These are phyloP conservation scores for Sherardia arvensis DNA, from an alignment of 257 asterid species.

Conservation along the genomic window DNA sequence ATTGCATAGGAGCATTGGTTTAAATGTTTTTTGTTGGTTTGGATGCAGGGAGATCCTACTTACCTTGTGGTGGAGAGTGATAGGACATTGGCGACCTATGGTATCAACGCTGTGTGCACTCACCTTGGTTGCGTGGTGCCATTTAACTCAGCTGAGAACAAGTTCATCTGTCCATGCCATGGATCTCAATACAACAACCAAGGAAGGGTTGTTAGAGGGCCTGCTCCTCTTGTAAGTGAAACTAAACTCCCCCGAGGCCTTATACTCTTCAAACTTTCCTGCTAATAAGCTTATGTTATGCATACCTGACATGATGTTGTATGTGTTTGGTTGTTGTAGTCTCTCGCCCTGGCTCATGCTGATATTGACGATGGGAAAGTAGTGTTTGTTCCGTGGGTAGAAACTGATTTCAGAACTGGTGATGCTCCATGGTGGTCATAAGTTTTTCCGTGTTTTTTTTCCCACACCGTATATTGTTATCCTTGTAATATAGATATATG, in stretches of 20 bases:
- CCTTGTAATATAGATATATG: not conserved
- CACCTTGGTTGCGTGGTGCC: slow-evolving; percentile 99
- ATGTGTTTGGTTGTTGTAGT: slow-evolving; percentile 35
- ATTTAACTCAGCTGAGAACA: slow-evolving; percentile 81
- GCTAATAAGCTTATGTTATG: not conserved
- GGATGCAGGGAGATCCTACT: slow-evolving; percentile 84
- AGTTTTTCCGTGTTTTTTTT: slow-evolving; percentile 1
- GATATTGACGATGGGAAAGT: slow-evolving; percentile 65
- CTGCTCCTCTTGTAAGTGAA: slow-evolving; percentile 81
- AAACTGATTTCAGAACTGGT: slow-evolving; percentile 92
- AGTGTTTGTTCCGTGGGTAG: slow-evolving; percentile 80
- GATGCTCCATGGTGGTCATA: slow-evolving; percentile 88
- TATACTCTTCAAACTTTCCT: not conserved
- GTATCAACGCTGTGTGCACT: slow-evolving; percentile 87
- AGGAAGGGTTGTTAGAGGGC: slow-evolving; percentile 90
- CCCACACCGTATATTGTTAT: not conserved
- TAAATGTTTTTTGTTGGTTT: not conserved
- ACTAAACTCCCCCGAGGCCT: slow-evolving; percentile 18
- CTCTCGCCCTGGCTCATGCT: slow-evolving; percentile 89
- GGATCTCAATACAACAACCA: slow-evolving; percentile 95
- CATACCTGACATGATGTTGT: not conserved
- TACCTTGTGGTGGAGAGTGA: slow-evolving; percentile 92
- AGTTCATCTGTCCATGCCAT: slow-evolving; percentile 95
- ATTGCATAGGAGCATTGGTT: not conserved
- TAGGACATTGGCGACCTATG: slow-evolving; percentile 79